phyloP scores from a whole-genome alignment of 1,139 yeast genomes.

The Lodderomyces theae region DNA sequence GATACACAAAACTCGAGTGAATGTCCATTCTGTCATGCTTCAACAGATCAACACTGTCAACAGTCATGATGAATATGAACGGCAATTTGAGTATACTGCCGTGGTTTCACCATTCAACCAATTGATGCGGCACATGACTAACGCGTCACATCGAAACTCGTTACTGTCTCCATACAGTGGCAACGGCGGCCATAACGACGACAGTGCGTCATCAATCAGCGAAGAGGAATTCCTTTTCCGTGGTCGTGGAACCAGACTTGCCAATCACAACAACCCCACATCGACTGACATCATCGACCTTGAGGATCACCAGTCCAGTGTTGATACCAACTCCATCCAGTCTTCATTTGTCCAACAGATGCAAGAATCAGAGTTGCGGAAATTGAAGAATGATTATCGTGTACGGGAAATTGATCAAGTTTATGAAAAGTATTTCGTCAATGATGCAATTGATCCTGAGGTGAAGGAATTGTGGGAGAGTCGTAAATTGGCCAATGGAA shows the following conservation, averaged over 20 bases:
- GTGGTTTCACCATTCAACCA: constrained; percentile 12
- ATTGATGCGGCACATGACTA: neutral
- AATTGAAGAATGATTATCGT: constrained; percentile 37
- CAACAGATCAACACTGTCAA: neutral
- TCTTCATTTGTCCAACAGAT: constrained; percentile 24
- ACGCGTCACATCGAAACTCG: neutral
- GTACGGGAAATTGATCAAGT: constrained; percentile 50
- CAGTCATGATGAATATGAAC: constrained; percentile 25
- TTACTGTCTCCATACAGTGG: neutral
- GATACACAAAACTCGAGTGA: constrained; percentile 15
- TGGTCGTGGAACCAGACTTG: neutral
- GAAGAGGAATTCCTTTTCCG: constrained; percentile 6
- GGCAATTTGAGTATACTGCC: constrained; percentile 36
- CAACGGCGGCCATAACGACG: neutral
- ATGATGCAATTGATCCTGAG: constrained; percentile 48
- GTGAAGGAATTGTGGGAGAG: constrained; percentile 51
- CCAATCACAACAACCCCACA: neutral
- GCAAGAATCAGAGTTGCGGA: constrained; percentile 22
- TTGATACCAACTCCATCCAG: neutral
- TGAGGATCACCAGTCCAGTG: no score
- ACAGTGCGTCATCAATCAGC: neutral
- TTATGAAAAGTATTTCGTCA: constrained; percentile 38
- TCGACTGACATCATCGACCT: neutral
- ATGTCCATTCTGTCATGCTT: constrained; percentile 4
- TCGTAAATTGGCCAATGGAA: constrained; percentile 21